These are phyloP conservation scores for Coniochaeta prunicola DNA, from an alignment of 2,329 filamentous ascomycete species.

Conservation along the genomic window DNA sequence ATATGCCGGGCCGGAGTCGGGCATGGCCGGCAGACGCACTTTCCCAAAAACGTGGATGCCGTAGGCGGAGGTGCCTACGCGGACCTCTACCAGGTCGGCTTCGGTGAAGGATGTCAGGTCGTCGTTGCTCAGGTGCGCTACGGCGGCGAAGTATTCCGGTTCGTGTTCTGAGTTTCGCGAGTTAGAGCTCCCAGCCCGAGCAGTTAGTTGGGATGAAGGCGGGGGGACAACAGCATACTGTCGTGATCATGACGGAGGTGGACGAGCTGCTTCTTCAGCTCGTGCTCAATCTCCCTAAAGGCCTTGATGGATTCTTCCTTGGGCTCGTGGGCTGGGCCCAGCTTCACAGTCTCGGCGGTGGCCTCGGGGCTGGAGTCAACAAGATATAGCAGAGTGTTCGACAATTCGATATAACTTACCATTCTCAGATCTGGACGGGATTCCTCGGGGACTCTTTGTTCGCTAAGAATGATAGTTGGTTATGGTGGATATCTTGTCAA, in stretches of 20 bases:
- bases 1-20: slow-evolving; percentile 28
- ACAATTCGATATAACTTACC: not conserved
- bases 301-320: slow-evolving; percentile 43
- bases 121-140: slow-evolving; percentile 27
- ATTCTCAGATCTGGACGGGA: not conserved
- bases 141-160: slow-evolving; percentile 46
- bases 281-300: slow-evolving; percentile 39
- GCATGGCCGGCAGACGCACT: slow-evolving; percentile 35
- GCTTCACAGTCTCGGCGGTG: slow-evolving; percentile 43
- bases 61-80: slow-evolving; percentile 38
- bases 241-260: slow-evolving; percentile 38
- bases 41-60: slow-evolving; percentile 42
- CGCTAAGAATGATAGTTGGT: not conserved
- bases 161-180: slow-evolving; percentile 37
- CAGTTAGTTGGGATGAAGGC: not conserved
- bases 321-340: slow-evolving; percentile 39
- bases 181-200: not conserved
- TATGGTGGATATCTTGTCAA: not conserved
- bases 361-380: slow-evolving; percentile 24
- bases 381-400: not conserved
- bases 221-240: slow-evolving; percentile 22
- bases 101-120: slow-evolving; percentile 28
- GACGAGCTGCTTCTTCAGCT: slow-evolving; percentile 44
- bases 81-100: slow-evolving; percentile 34
- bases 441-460: not conserved